Percentiles rank a stretch among this genome's conserved stretches.
These are phyloP conservation scores for Colletotrichum sp. DNA, from an alignment of 2,329 filamentous ascomycete species.

Conservation along the genomic window DNA sequence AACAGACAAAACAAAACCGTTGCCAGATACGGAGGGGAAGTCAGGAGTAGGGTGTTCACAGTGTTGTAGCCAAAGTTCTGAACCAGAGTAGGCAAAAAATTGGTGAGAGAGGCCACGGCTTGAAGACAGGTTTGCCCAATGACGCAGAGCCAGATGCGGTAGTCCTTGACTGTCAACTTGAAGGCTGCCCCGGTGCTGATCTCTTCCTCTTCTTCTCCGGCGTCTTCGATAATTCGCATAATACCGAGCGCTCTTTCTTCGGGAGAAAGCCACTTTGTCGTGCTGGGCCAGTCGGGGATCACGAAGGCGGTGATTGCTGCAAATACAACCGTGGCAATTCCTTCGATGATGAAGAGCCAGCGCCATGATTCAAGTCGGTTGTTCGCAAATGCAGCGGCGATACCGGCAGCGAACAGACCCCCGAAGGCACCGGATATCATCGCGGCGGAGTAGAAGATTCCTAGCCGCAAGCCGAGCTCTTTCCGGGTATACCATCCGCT, in stretches of 20 bases:
- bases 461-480: conserved; percentile 18
- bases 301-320: conserved; percentile 6
- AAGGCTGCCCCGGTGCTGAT: neutral
- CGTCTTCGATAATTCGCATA: neutral
- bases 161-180: neutral
- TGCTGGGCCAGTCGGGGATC: conserved; percentile 23
- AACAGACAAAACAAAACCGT: neutral
- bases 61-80: neutral
- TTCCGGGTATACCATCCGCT: conserved; percentile 21
- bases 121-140: neutral
- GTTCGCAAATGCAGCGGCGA: conserved; percentile 13
- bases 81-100: neutral
- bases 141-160: neutral
- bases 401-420: conserved; percentile 31
- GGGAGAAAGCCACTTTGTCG: neutral
- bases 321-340: conserved; percentile 35
- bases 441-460: conserved; percentile 31
- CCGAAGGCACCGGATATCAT: conserved; percentile 36
- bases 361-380: conserved; percentile 51
- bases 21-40: neutral
- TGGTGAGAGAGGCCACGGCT: neutral
- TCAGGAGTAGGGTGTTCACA: neutral
- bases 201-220: neutral
- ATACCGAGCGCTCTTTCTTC: neutral
- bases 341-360: conserved; percentile 56